Conservation (phyloP, 768 basidiomycete genomes). For the Kwoniella dendrophila region DNA sequence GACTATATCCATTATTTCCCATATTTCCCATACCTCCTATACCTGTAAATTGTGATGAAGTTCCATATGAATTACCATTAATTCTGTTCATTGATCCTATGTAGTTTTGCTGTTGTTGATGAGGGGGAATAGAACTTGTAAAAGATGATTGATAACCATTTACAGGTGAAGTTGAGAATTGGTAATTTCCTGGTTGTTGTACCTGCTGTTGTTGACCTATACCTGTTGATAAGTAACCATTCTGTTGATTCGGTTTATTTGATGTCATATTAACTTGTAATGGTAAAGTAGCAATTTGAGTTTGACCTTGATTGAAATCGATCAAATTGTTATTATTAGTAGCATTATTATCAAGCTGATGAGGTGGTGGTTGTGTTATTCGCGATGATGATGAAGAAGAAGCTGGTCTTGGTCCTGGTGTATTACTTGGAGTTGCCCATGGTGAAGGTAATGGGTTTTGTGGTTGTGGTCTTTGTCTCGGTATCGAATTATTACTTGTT, state of each 20-base stretch:
- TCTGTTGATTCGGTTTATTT: neutral
- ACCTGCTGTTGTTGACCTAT: neutral
- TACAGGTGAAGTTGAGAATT: neutral
- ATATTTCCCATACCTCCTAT: neutral
- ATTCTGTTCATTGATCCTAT: neutral
- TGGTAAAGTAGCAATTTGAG: conserved; percentile 10
- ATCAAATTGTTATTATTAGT: conserved; percentile 7
- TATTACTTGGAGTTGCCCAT: conserved; percentile 8
- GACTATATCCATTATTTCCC: neutral
- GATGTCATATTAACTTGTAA: conserved; percentile 20
- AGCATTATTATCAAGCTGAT: neutral
- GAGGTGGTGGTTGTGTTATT: neutral
- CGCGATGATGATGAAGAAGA: neutral
- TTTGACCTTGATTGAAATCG: conserved; percentile 12
- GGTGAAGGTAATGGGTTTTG: conserved; percentile 7
- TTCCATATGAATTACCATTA: neutral
- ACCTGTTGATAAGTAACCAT: neutral
- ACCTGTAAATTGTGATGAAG: neutral
- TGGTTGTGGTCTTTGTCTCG: conserved; percentile 20
- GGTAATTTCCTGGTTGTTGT: neutral
- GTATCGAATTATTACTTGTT: neutral
- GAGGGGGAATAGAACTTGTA: no score
- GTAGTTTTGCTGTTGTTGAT: no score
- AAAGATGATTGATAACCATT: no score
- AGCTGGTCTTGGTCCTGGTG: neutral